Conservation (phyloP, 2,329 filamentous ascomycete genomes). For the Aureobasidium sp. region DNA sequence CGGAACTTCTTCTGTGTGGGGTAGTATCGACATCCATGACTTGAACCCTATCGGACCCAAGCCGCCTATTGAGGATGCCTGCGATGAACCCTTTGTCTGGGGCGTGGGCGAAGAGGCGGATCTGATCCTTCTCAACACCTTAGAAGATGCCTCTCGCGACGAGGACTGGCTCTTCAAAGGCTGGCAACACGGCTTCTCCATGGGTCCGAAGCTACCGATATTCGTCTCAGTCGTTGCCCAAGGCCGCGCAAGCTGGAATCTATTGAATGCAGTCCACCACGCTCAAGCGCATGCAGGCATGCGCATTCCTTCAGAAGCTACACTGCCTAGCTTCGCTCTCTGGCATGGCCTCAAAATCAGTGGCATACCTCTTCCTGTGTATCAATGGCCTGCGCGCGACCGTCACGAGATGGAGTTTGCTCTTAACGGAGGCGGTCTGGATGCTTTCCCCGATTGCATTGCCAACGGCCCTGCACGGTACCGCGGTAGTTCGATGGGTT, state of each 20-base stretch:
- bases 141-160: conserved; percentile 23
- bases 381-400: conserved; percentile 32
- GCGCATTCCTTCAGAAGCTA: conserved; percentile 40
- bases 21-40: conserved; percentile 38
- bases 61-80: conserved; percentile 70
- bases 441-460: conserved; percentile 24
- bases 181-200: conserved; percentile 36
- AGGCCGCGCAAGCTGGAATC: conserved; percentile 34
- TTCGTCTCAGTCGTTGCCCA: conserved; percentile 44
- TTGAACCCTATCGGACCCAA: conserved; percentile 75
- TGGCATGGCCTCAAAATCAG: conserved; percentile 46
- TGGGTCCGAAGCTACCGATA: conserved; percentile 32
- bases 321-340: conserved; percentile 40
- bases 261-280: conserved; percentile 39
- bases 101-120: conserved; percentile 91
- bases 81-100: conserved; percentile 81
- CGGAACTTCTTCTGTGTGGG: conserved; percentile 38
- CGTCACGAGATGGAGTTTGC: conserved; percentile 29
- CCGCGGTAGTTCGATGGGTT: conserved; percentile 34
- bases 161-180: conserved; percentile 38
- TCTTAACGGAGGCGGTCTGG: conserved; percentile 34
- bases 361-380: conserved; percentile 42
- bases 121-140: conserved; percentile 45
- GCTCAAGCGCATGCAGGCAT: conserved; percentile 36
- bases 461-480: conserved; percentile 25